A percentile compares a stretch with the other conserved stretches of the same genome.
These are phyloP conservation scores for Andrographis paniculata DNA, from an alignment of 305 asterid genomes.

Conservation along the genomic window DNA sequence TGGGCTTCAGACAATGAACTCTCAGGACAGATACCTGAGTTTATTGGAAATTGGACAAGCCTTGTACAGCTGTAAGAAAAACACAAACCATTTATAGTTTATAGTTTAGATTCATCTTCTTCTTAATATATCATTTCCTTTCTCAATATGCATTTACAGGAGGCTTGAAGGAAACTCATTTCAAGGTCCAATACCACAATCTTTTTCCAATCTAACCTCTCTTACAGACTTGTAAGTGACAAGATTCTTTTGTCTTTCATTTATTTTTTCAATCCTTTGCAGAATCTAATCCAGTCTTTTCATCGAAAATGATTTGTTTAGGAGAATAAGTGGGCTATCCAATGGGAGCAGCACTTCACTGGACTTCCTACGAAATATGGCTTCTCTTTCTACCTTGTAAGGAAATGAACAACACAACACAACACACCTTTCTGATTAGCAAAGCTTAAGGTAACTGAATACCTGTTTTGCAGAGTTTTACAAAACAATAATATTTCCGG, in stretches of 20 bases:
- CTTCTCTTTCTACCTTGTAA: slow-evolving; percentile 52
- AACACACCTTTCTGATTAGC: not conserved
- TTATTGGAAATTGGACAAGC: slow-evolving; percentile 40
- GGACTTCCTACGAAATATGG: slow-evolving; percentile 50
- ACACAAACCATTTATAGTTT: not conserved
- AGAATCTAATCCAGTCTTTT: slow-evolving; percentile 7
- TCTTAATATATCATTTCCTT: too few relatives aligned
- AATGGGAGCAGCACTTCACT: slow-evolving; percentile 71
- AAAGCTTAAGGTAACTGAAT: too few relatives aligned
- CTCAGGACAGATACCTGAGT: slow-evolving; percentile 45
- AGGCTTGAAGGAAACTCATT: slow-evolving; percentile 80
- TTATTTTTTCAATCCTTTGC: not conserved
- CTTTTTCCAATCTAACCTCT: slow-evolving; percentile 54
- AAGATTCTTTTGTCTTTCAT: not conserved
- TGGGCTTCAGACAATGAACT: slow-evolving; percentile 42
- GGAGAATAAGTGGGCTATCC: slow-evolving; percentile 62
- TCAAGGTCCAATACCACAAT: slow-evolving; percentile 66
- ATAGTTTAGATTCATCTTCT: too few relatives aligned
- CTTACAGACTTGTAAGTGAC: slow-evolving; percentile 52
- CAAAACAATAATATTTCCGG: slow-evolving; percentile 81
- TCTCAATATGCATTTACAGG: slow-evolving; percentile 31
- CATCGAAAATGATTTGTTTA: slow-evolving; percentile 18
- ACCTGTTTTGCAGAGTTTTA: slow-evolving; percentile 41
- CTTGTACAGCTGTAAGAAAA: slow-evolving; percentile 35
- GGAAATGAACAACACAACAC: slow-evolving; percentile 20